Base-by-base conservation (phyloP, 768 basidiomycete genomes). In the Steccherinum ochraceum region DNA sequence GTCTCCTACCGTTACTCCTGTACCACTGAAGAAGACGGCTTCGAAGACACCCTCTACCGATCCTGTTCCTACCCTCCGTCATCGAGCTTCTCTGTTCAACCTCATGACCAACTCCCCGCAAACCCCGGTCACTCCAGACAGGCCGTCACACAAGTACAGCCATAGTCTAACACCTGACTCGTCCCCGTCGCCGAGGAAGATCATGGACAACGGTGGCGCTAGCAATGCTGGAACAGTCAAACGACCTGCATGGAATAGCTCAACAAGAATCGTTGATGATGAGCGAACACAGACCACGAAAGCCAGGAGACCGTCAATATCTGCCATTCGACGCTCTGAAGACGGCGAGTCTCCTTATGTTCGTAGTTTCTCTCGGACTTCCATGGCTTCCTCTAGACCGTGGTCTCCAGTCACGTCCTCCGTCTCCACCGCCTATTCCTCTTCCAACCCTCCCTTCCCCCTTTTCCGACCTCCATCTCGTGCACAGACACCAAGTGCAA, bases 341-440 rank as follows among this genome's bases (percentile, higher is more conserved):
- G 57, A 61, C 26, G 53, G 72, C 71, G 53, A 53, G 13, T 72
- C 80, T 1, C 70, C 77, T 7, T 76, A 79, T 57, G 73, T 76
- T 56, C 76, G 87, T 54, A 88, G 87, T 65, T 56, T 81, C 24
- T 89, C 87, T 23, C 77, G 87, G 45, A 78, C 79, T 23, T 89
- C 87, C 13, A 83, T 87, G 75, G 76, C 81, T 18, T 88, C 87
- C 48, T 89, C 86, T 12, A 73, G 87, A 40, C 87, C 87, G 46
- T 89, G 86, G 85, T 88, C 87, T 11, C 87, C 87, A 39, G 69
- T 85, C 19, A 83, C 78, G 48, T 84, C 84, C 4, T 83, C 86
- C 12, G 75, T 77, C 61, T 86, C 86, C 12, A 86, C 83, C 18
- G 78, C 79, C n/a, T 59, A 62, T 21, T 84, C 84, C 1, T 84